Percentiles rank a stretch among this genome's conserved stretches.
These are phyloP conservation scores for Citrus reticulata DNA, from an alignment of 345 rosid genomes.

Conservation along the genomic window DNA sequence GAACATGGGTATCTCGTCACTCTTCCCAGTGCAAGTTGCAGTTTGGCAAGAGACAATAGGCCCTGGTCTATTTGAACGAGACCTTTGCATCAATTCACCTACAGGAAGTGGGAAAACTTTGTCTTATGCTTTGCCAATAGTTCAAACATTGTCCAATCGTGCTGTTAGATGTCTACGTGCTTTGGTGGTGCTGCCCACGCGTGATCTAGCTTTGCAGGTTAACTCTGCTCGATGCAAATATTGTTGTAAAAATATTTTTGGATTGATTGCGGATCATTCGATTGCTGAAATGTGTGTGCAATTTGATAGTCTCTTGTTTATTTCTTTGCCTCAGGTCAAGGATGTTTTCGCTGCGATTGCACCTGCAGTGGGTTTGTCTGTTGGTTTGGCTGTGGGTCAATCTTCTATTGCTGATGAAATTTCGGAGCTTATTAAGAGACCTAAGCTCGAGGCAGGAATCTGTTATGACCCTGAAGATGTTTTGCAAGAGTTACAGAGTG, in stretches of 20 bases:
- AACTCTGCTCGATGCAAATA: neutral
- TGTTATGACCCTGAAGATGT: slow-evolving; percentile 75
- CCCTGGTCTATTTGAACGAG: slow-evolving; percentile 83
- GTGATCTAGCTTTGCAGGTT: slow-evolving; percentile 93
- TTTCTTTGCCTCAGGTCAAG: slow-evolving; percentile 57
- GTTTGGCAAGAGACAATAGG: neutral
- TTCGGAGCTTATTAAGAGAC: slow-evolving; percentile 66
- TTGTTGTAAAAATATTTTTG: neutral
- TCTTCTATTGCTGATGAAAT: slow-evolving; percentile 88
- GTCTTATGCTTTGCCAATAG: slow-evolving; percentile 87
- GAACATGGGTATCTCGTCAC: slow-evolving; percentile 59
- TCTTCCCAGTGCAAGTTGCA: slow-evolving; percentile 16
- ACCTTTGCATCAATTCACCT: slow-evolving; percentile 73
- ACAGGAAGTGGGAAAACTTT: slow-evolving; percentile 92
- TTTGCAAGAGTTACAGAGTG: slow-evolving; percentile 49
- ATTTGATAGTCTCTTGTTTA: slow-evolving; percentile 2
- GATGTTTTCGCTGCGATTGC: slow-evolving; percentile 90
- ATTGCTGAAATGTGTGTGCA: neutral
- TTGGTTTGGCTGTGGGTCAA: slow-evolving; percentile 95
- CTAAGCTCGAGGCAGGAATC: slow-evolving; percentile 76
- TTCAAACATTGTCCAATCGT: slow-evolving; percentile 63
- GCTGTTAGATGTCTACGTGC: slow-evolving; percentile 81
- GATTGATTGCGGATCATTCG: neutral
- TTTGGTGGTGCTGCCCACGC: slow-evolving; percentile 88
- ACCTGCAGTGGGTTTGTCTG: slow-evolving; percentile 85